Conservation (phyloP, 1,284 basidiomycete genomes). For the Ustilago sp. region DNA sequence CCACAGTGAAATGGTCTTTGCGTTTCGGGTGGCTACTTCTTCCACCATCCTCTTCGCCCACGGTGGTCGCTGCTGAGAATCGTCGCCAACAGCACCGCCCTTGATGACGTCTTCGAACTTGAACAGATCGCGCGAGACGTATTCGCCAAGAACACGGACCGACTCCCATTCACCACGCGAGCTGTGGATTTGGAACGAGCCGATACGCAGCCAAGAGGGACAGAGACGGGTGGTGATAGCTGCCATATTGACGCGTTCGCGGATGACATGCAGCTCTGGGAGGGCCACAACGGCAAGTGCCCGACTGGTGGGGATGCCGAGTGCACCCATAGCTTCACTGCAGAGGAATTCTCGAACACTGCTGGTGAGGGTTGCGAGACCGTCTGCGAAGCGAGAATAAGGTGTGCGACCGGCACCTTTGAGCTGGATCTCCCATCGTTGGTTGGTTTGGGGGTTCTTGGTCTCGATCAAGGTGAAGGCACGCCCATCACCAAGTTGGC, state of each 20-base stretch:
- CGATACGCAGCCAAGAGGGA: slow-evolving; percentile 90
- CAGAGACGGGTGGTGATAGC: slow-evolving; percentile 86
- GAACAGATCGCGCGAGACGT: slow-evolving; percentile 78
- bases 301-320: slow-evolving; percentile 88
- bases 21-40: slow-evolving; percentile 79
- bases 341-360: slow-evolving; percentile 84
- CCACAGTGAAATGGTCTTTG: slow-evolving; percentile 91
- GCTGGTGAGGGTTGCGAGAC: slow-evolving; percentile 89
- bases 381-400: slow-evolving; percentile 90
- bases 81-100: slow-evolving; percentile 19
- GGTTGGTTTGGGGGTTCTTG: slow-evolving; percentile 71
- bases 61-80: slow-evolving; percentile 18
- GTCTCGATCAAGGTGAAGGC: slow-evolving; percentile 85
- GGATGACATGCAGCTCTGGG: slow-evolving; percentile 79
- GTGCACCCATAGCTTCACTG: slow-evolving; percentile 81
- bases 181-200: slow-evolving; percentile 89
- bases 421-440: slow-evolving; percentile 81
- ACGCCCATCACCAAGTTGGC: slow-evolving; percentile 95
- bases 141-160: slow-evolving; percentile 74
- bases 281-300: slow-evolving; percentile 84
- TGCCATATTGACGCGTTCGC: slow-evolving; percentile 83
- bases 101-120: slow-evolving; percentile 53
- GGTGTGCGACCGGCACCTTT: slow-evolving; percentile 95
- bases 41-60: slow-evolving; percentile 57
- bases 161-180: slow-evolving; percentile 72